Evolutionary conservation across 2,329 filamentous ascomycete genomes (phyloP), one percentile per base, ranked within the genome.

Genomic region (Colletotrichum cereale): DNA sequence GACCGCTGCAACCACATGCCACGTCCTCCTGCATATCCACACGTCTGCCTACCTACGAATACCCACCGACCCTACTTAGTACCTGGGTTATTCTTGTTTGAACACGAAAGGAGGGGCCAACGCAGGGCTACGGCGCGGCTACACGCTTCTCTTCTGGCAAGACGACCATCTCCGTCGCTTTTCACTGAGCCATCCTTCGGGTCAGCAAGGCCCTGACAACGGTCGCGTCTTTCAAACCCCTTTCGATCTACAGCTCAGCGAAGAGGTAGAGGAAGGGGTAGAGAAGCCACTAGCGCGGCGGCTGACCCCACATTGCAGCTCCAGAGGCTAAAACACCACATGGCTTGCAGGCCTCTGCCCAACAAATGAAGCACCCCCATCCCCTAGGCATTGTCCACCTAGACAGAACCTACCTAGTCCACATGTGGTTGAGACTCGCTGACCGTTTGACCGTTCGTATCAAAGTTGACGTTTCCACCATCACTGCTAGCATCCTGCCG

Each of bases 1-100:
- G 70, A 72, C 50, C 55, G 55, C 70, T 71, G 56, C 70, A 72
- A 72, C 66, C 70, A 66, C 61, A 71, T 72, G 66, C 61, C 70
- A 72, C 66, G 48, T 44, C 66, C 61, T 62, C 66, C 47, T 71
- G 55, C 70, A 61, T 61, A 34, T 7, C 2, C 38, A 38, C 14
- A 44, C 61, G 62, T 29, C 62, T 36, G 4, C 24, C 40, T 26
- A 61, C 66, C 44, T 48, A 10, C 16, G 21, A 47, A n/a, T 47
- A 47, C n/a, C 44, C 21, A 47, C 44, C n/a, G 10, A n/a, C 6
- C 16, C 42, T 44, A 34, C 31, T 34, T 5, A 4, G 4, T 34
- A 31, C 55, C 31, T 53, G 26, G 18, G 11, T 61, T 72, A 38
- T 66, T 71, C 66, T 66, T 70, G 70, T 53, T 56, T 70, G 55